A percentile compares a stretch with the other conserved stretches of the same genome.
Evolutionary conservation across 371 early-diverging fungal species (phyloP).

Genomic region (Coemansia sp.): DNA sequence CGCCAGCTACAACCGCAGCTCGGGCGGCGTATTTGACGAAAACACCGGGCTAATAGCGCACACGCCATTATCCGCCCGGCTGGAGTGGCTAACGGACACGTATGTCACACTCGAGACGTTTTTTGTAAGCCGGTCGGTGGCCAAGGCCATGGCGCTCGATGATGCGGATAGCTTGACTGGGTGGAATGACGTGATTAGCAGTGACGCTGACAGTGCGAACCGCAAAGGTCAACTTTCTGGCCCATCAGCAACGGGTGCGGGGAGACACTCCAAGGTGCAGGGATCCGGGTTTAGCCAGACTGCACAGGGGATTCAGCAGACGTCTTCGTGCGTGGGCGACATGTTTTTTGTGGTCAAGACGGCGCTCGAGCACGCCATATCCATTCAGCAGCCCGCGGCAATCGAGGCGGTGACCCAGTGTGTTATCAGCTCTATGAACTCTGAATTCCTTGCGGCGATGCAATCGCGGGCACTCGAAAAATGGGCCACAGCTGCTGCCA

Average conservation of each 20-base stretch:
- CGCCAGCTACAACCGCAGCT: background rate
- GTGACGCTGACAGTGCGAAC: background rate
- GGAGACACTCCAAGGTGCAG: background rate
- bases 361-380: conserved; percentile 67
- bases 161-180: conserved; percentile 42
- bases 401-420: conserved; percentile 32
- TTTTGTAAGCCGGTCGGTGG: conserved; percentile 25
- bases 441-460: conserved; percentile 20
- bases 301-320: conserved; percentile 28
- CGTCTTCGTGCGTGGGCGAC: conserved; percentile 88
- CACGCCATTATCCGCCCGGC: conserved; percentile 30
- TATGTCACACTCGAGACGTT: conserved; percentile 47
- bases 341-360: conserved; percentile 86
- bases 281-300: background rate
- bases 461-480: conserved; percentile 27
- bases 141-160: conserved; percentile 49
- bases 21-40: conserved; percentile 12
- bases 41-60: conserved; percentile 39
- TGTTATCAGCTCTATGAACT: conserved; percentile 19
- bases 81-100: conserved; percentile 35
- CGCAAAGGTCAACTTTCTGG: background rate
- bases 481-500: conserved; percentile 12
- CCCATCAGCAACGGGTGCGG: no score
- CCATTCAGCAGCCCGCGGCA: conserved; percentile 63
- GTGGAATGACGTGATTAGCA: conserved; percentile 21